Evolutionary conservation across 768 basidiomycete genomes (phyloP).

Genomic region (Boletus insuetus): DNA sequence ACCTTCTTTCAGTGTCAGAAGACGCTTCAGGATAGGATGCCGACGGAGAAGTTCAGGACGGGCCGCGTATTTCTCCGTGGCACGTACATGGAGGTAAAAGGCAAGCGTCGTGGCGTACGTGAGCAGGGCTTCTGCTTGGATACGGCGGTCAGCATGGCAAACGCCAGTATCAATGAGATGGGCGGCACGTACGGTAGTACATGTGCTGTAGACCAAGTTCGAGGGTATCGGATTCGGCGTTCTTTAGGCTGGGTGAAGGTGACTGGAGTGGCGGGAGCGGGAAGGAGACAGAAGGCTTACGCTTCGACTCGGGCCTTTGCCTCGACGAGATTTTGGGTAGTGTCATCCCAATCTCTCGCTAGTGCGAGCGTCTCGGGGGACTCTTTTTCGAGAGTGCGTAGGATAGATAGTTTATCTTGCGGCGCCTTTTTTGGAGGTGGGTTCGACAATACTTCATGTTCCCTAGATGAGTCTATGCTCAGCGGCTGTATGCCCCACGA

Average conservation of each 20-base stretch:
- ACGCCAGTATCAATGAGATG: background rate
- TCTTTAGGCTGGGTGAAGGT: conserved; percentile 42
- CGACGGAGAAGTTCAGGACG: conserved; percentile 60
- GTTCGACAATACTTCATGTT: conserved; percentile 2
- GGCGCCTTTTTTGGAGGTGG: conserved; percentile 32
- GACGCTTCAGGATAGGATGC: conserved; percentile 71
- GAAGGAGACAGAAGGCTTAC: conserved; percentile 38
- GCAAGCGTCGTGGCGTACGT: conserved; percentile 90
- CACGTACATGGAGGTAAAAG: conserved; percentile 88
- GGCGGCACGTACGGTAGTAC: conserved; percentile 75
- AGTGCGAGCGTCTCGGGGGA: conserved; percentile 78
- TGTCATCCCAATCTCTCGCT: conserved; percentile 82
- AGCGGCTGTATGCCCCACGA: conserved; percentile 1
- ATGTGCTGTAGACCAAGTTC: conserved; percentile 73
- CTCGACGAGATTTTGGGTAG: conserved; percentile 50
- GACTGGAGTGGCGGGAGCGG: background rate
- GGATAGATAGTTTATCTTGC: conserved; percentile 54
- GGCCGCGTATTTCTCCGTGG: conserved; percentile 59
- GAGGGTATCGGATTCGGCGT: conserved; percentile 48
- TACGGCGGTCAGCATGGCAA: background rate
- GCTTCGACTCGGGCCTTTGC: conserved; percentile 51
- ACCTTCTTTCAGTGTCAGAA: conserved; percentile 80
- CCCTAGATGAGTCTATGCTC: conserved; percentile 13
- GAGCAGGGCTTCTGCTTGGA: conserved; percentile 70
- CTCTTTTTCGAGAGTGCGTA: conserved; percentile 71